Evolutionary conservation across 1,139 yeast genomes (phyloP).

Genomic region (Debaryomyces coudertii): DNA sequence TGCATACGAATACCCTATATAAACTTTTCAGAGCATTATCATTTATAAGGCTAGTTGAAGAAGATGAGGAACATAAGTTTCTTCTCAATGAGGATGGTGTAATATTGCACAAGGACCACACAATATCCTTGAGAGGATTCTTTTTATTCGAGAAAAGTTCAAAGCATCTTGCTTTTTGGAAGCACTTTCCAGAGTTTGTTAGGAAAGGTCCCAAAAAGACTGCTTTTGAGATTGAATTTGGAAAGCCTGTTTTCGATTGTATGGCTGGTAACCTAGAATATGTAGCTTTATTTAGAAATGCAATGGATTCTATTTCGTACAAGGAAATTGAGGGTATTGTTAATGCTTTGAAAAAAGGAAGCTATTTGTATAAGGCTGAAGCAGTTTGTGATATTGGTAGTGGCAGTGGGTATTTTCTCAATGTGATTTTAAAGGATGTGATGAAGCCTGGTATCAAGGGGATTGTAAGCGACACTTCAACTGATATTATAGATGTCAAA

Average conservation of each 20-base stretch:
- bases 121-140: constrained; percentile 3
- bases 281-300: not conserved
- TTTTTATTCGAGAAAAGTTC: constrained; percentile 1
- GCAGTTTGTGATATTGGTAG: constrained; percentile 7
- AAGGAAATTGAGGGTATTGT: constrained; percentile 6
- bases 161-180: not conserved
- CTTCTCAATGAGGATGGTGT: constrained; percentile 2
- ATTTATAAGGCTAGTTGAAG: too few relatives aligned
- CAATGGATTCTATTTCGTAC: constrained; percentile 2
- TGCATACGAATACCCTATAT: too few relatives aligned
- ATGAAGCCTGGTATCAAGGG: constrained; percentile 1
- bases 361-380: not conserved
- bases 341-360: not conserved
- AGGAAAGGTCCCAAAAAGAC: not conserved
- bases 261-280: constrained; percentile 1
- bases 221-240: constrained; percentile 3
- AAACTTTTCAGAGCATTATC: too few relatives aligned
- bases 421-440: not conserved
- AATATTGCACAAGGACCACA: constrained; percentile 2
- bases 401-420: constrained; percentile 1
- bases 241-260: not conserved
- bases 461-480: not conserved
- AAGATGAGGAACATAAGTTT: not conserved
- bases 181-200: not conserved
- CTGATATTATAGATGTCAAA: constrained; percentile 1